Conservation (phyloP, 345 rosid genomes). For the Lepidium sativum region DNA sequence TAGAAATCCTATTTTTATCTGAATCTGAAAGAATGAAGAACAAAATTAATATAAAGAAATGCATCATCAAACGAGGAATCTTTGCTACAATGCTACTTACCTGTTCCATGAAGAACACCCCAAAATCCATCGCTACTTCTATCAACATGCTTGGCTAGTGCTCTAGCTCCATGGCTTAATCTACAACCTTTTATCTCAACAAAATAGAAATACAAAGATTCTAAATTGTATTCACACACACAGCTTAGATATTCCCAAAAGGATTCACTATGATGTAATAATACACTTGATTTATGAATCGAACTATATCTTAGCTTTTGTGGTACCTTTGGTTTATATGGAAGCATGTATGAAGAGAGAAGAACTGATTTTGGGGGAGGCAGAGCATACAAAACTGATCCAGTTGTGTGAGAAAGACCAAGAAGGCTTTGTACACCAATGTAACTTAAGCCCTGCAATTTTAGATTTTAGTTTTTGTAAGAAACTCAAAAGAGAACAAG, state of each 20-base stretch:
- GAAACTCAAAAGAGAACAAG: not conserved
- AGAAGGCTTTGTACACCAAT: constrained; percentile 50
- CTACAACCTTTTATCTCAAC: constrained; percentile 49
- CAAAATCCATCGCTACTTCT: constrained; percentile 50
- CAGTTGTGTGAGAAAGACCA: constrained; percentile 50
- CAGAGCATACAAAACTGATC: constrained; percentile 49
- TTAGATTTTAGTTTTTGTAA: not conserved
- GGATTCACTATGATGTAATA: not conserved
- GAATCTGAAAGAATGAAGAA: constrained; percentile 35
- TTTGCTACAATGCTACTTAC: constrained; percentile 26
- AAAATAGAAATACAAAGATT: not conserved
- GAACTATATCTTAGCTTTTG: not conserved
- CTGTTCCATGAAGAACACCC: constrained; percentile 54
- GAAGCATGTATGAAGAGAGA: constrained; percentile 53
- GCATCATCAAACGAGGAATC: not conserved
- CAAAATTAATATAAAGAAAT: not conserved
- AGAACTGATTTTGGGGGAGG: constrained; percentile 60
- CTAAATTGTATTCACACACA: not conserved
- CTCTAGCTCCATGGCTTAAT: constrained; percentile 74
- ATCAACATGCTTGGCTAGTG: constrained; percentile 63
- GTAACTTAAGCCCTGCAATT: constrained; percentile 45
- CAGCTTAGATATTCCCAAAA: not conserved
- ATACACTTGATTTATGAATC: not conserved
- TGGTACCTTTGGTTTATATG: constrained; percentile 58
- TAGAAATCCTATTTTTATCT: constrained; percentile 46